Evolutionary conservation across 768 basidiomycete genomes (phyloP), one percentile per base, ranked within the genome.

Genomic region (Boletus subcaerulescens): DNA sequence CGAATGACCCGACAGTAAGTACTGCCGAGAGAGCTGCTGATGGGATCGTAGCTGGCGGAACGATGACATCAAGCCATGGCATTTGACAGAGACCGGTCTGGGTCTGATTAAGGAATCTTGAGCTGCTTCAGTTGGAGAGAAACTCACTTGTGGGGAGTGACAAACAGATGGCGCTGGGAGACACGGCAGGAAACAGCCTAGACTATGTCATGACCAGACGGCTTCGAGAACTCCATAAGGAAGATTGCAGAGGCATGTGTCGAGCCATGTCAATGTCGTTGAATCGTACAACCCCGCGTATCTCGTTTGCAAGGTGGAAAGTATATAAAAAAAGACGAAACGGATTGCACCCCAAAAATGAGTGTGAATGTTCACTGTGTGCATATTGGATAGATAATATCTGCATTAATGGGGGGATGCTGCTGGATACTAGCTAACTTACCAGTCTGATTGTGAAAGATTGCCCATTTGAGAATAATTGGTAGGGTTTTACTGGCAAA

Each of bases 361-460:
- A 55, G 80, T 87, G 70, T 92, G 88, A 44, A 94, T 91, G 71
- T 95, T 95, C 52, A 94, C 91, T 90, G 49, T 44, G 43, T 33
- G 62, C 57, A 55, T 47, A 56, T 62, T 35, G 48, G 47, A 60
- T 26, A 53, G 29, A 50, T 50, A 39, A 32, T 40, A 45, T 51
- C 45, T 54, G 13, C 43, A 31, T 56, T 44, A 49, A 31, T 36
- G 13, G 33, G 32, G 32, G 12, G 33, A 46, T 22, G n/a, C 51
- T 38, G 48, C 36, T 46, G 38, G 52, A 43, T 46, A 41, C 53
- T 17, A 39, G 35, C 39, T 24, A 33, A 49, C 64, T 71, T 53
- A 86, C 89, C 77, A 53, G 87, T 88, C 72, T 90, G 89, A 61
- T 91, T 91, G 69, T 91, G 89, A 53, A 88, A 60, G 71, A 88